Conservation (phyloP, 2,329 filamentous ascomycete species). For the Cladosporium oxysporum region DNA sequence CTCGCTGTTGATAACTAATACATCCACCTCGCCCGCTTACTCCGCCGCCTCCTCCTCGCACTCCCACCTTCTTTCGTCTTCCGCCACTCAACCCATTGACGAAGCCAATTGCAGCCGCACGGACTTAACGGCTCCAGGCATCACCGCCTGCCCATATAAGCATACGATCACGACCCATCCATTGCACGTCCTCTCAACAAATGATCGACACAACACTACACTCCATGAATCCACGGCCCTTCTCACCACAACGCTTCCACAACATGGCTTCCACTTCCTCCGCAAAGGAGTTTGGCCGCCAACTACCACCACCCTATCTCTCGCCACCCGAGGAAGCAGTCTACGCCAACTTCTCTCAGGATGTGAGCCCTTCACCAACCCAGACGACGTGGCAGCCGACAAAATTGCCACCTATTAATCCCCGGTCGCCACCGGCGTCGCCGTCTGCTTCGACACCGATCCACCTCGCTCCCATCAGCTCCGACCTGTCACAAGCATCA, state of each 20-base stretch:
- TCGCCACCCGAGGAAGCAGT: slow-evolving; percentile 22
- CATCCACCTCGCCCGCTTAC: slow-evolving; percentile 4
- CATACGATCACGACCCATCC: slow-evolving; percentile 3
- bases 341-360: slow-evolving; percentile 23
- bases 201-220: slow-evolving; percentile 10
- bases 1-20: slow-evolving; percentile 11
- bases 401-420: slow-evolving; percentile 24
- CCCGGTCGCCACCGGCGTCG: slow-evolving; percentile 25
- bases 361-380: slow-evolving; percentile 7
- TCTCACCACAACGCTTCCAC: background rate
- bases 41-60: background rate
- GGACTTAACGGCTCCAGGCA: slow-evolving; percentile 17
- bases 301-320: slow-evolving; percentile 20
- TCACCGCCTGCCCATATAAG: slow-evolving; percentile 13
- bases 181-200: background rate
- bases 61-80: slow-evolving; percentile 18
- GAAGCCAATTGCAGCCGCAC: background rate
- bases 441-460: slow-evolving; percentile 21
- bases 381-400: slow-evolving; percentile 5
- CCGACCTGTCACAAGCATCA: slow-evolving; percentile 18
- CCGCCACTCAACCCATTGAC: slow-evolving; percentile 7
- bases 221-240: slow-evolving; percentile 15
- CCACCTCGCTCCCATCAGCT: slow-evolving; percentile 20
- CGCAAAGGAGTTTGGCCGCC: slow-evolving; percentile 6
- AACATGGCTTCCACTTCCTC: slow-evolving; percentile 7